Conservation (phyloP, 305 asterid genomes). For the Solanum hybrid region DNA sequence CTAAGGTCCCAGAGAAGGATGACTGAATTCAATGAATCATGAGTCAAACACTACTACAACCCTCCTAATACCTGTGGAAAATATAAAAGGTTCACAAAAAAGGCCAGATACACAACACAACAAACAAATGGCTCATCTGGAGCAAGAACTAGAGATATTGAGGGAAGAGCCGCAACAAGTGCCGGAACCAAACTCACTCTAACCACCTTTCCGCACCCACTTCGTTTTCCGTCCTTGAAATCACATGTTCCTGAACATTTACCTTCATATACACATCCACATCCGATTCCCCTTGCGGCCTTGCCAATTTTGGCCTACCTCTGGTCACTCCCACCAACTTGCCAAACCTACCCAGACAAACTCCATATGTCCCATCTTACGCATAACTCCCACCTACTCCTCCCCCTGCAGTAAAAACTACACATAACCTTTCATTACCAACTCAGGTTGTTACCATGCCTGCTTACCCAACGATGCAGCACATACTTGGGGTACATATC, state of each 20-base stretch:
- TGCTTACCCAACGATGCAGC: neutral
- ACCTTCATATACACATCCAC: neutral
- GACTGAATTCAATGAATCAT: neutral
- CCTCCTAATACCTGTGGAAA: neutral
- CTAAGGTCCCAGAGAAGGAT: neutral
- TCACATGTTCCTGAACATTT: neutral
- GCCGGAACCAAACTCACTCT: neutral
- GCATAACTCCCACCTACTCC: neutral
- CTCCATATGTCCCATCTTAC: neutral
- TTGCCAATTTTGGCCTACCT: neutral
- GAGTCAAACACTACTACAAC: neutral
- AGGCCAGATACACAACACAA: neutral
- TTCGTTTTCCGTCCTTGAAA: neutral
- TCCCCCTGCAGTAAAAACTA: neutral
- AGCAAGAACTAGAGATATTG: neutral
- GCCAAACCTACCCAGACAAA: neutral
- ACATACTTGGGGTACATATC: neutral
- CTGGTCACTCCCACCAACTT: neutral
- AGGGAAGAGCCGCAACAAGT: neutral
- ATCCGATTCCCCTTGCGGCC: neutral
- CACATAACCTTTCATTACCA: neutral
- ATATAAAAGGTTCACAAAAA: neutral
- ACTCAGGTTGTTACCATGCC: neutral
- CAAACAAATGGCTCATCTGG: neutral
- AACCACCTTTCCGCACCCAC: neutral